Base-by-base conservation (phyloP, 257 asterid genomes). In the Solanum corneliomulleri region DNA sequence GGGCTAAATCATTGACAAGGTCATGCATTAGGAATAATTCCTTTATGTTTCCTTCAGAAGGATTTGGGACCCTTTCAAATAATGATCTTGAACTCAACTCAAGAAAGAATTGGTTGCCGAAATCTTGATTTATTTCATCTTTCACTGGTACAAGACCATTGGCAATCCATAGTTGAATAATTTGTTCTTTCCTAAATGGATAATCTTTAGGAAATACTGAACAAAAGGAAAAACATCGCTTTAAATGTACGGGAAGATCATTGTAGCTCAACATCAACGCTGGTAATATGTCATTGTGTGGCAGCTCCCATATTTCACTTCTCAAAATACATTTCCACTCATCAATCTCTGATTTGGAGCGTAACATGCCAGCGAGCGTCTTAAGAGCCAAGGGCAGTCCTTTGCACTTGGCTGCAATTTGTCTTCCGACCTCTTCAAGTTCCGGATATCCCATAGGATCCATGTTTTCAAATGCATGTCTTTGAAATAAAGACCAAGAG, bases 151-250 rank as follows among this genome's bases (percentile, higher is more conserved):
- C 33, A 0, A 88, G 85, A 82, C 68, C 87, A 44, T 84, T 85
- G 3, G 89, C 89, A 33, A 74, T 62, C 89, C 89, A 88, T 4
- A 88, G 20, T 0, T 11, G 7, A 39, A 75, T 33, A 1, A 88
- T 11, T 45, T 58, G 33, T 0, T 74, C 69, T 31, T 84, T 84
- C 1, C 21, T 1, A 1, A 88, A 74, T 10, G 2, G 29, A 33
- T 60, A 74, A 33, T 75, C 89, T 77, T 88, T 88, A 41, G 87
- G 87, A 84, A 44, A 88, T 31, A 88, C 9, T 10, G 87, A 69
- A 81, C 89, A 87, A 49, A 9, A 87, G 6, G 89, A 29, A 49
- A 82, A 87, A 7, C 89, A 87, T 13, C 8, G 29, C 25, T 69
- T 87, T 29, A 68, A 80, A 64, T 81, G 42, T 1, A 72, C 9